A percentile compares a stretch with the other conserved stretches of the same genome.
These are phyloP conservation scores for Triticum aestivum DNA, from an alignment of 176 grass and related monocot species.

Conservation along the genomic window IWGSC_CS_RefSeq_v2.1 NC_057805.1:363698333-363698832, in stretches of 20 bases:
- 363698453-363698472: constrained; percentile 80
- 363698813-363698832: background rate
- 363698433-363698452: constrained; percentile 28
- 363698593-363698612: background rate
- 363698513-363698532: constrained; percentile 20
- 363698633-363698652: constrained; percentile 7
- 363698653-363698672: background rate
- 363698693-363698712: background rate
- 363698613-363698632: background rate
- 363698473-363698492: constrained; percentile 62
- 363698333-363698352: background rate
- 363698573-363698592: constrained; percentile 3
- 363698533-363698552: background rate
- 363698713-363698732: background rate
- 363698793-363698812: constrained; percentile 24
- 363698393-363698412: background rate
- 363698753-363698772: background rate
- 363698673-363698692: background rate
- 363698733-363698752: background rate
- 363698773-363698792: background rate
- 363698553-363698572: background rate
- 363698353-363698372: constrained; percentile 9
- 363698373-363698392: background rate
- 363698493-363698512: constrained; percentile 71
- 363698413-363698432: constrained; percentile 8